Percentiles rank a stretch among this genome's conserved stretches.
These are phyloP conservation scores for Leccinum boreale DNA, from an alignment of 768 basidiomycete genomes.

Conservation along the genomic window DNA sequence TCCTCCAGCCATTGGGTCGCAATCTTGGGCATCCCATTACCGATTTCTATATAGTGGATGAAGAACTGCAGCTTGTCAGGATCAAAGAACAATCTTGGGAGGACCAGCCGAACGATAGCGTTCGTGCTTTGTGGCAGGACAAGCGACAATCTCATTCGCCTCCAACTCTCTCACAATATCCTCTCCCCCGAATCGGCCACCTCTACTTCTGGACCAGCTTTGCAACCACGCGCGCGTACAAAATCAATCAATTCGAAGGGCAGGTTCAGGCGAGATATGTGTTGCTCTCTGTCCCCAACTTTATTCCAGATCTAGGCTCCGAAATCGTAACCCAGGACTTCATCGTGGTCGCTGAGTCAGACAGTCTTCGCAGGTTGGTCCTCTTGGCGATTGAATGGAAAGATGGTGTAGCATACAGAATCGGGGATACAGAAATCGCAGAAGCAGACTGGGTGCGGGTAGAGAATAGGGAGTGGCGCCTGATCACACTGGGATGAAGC, in stretches of 20 bases:
- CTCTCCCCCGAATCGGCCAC: not conserved
- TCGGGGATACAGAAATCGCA: not conserved
- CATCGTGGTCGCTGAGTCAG: slow-evolving; percentile 7
- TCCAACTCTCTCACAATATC: not conserved
- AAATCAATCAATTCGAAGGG: not conserved
- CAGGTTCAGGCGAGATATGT: not conserved
- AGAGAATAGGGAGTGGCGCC: slow-evolving; percentile 13
- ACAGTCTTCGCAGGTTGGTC: not conserved
- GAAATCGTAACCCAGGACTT: slow-evolving; percentile 11
- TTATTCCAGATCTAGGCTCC: not conserved
- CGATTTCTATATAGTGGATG: slow-evolving; percentile 9
- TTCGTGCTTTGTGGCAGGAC: not conserved
- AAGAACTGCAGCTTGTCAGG: not conserved
- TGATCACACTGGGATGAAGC: not conserved
- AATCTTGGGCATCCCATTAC: not conserved
- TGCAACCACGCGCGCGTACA: not conserved
- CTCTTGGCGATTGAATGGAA: not conserved
- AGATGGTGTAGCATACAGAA: not conserved
- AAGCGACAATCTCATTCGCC: not conserved
- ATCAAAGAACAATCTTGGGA: not conserved
- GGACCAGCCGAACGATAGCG: not conserved
- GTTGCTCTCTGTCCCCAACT: not conserved
- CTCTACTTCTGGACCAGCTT: slow-evolving; percentile 16
- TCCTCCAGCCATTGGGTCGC: not conserved
- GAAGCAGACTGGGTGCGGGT: slow-evolving; percentile 1